Evolutionary conservation across 192 early-diverging fungal species (phyloP).

Genomic region (Rhizoclosmatium globosum): DNA sequence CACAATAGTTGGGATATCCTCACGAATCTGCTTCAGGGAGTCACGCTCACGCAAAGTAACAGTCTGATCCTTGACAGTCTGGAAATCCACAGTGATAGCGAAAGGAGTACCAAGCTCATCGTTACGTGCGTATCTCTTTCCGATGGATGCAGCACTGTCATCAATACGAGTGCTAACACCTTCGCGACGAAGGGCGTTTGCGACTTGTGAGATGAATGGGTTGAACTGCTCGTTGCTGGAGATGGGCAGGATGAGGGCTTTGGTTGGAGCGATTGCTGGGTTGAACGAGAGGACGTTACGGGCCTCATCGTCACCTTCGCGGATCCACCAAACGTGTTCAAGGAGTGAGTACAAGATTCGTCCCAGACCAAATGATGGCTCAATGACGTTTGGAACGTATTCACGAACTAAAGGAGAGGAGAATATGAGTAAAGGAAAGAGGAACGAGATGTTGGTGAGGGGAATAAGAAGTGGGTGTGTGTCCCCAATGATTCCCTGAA

Average conservation of each 20-base stretch:
- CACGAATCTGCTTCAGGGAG: conserved; percentile 95
- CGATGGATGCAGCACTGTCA: conserved; percentile 88
- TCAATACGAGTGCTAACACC: conserved; percentile 89
- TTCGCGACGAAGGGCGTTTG: conserved; percentile 70
- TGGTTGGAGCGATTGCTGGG: conserved; percentile 90
- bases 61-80: conserved; percentile 90
- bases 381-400: conserved; percentile 98
- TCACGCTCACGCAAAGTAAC: conserved; percentile 98
- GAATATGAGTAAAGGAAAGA: neutral
- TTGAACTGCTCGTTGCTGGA: conserved; percentile 78
- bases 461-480: conserved; percentile 9
- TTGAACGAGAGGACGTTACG: conserved; percentile 93
- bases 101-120: conserved; percentile 98
- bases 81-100: conserved; percentile 98
- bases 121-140: conserved; percentile 95
- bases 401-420: conserved; percentile 73
- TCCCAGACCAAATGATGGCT: conserved; percentile 99
- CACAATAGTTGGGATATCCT: conserved; percentile 69
- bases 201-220: conserved; percentile 69
- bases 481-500: conserved; percentile 7
- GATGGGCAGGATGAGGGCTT: conserved; percentile 91
- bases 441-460: neutral
- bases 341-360: conserved; percentile 96
- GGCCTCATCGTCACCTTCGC: conserved; percentile 82
- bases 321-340: conserved; percentile 93